Evolutionary conservation across 1,284 basidiomycete species (phyloP), one percentile per base, ranked within the genome.

Genomic region (Volvariella surrecta): DNA sequence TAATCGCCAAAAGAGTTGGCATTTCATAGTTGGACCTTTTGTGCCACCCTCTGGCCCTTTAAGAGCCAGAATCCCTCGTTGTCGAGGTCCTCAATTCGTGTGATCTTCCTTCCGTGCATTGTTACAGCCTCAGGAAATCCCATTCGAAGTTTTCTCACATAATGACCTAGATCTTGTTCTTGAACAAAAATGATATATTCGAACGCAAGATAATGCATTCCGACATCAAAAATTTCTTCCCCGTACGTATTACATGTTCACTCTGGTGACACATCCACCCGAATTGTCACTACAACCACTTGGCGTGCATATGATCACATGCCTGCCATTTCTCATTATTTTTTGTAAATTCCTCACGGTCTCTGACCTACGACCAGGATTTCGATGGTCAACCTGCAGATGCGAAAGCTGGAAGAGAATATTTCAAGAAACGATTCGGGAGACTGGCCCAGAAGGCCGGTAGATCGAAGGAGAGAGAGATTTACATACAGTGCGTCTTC

Each of bases 141-240:
- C 6, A 28, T 6, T 6, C 24, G 24, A 28, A 28, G 6, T 28
- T 6, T 6, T 28, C 6, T 6, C 24, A 6, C 6, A 11, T 6
- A 6, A 11, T 28, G 24, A 28, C 11, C 24, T 41, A 89, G 87
- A 94, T 96, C 53, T 71, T 96, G 35, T 95, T 92, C 71, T 68
- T 93, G 48, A 91, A 92, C 65, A 92, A 92, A 66, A 82, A 88
- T 53, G 93, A 97, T 60, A 73, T 97, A 15, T 92, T 95, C 58
- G 76, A 79, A 59, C 74, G 76, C 54, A 95, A 95, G 62, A 80
- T 97, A 42, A 61, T 67, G 42, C 70, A 79, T 42, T 94, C 90
- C 17, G 79, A 89, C 58, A 88, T 97, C 61, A 81, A 79, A 59
- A 79, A 75, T 47, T 85, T 87, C 65, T 97, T 93, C 66, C 85